Evolutionary conservation across 768 basidiomycete genomes (phyloP).

Genomic region (Phaeolepiota aurea): DNA sequence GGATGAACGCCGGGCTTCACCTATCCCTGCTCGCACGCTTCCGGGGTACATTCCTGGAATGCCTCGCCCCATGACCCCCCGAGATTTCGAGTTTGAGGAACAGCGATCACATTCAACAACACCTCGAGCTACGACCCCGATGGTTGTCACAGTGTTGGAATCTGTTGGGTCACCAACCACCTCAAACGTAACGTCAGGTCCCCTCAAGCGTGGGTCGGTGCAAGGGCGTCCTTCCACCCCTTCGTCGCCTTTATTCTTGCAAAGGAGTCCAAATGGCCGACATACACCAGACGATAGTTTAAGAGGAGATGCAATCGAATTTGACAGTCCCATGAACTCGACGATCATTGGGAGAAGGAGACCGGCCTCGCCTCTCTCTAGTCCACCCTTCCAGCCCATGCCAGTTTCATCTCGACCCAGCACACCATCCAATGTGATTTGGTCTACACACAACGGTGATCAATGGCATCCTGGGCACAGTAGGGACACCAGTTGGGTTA

Average conservation of each 20-base stretch:
- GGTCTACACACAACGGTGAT: constrained; percentile 33
- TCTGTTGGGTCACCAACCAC: constrained; percentile 13
- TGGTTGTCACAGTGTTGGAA: constrained; percentile 8
- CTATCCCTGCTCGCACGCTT: constrained; percentile 51
- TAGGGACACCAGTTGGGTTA: constrained; percentile 53
- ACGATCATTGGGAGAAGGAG: constrained; percentile 49
- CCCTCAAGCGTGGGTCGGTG: constrained; percentile 53
- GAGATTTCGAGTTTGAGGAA: constrained; percentile 67
- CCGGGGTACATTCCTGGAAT: constrained; percentile 88
- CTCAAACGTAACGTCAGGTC: constrained; percentile 16
- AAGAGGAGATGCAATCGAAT: constrained; percentile 28
- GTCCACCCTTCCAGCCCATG: constrained; percentile 52
- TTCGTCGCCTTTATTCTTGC: constrained; percentile 40
- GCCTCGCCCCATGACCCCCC: constrained; percentile 89
- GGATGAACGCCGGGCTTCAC: constrained; percentile 48
- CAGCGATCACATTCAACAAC: constrained; percentile 66
- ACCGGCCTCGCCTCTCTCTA: constrained; percentile 67
- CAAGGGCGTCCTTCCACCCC: constrained; percentile 44
- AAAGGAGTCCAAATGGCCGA: constrained; percentile 56
- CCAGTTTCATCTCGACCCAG: constrained; percentile 54
- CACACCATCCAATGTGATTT: constrained; percentile 71
- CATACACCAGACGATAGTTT: constrained; percentile 49
- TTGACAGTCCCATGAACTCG: constrained; percentile 40
- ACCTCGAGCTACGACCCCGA: constrained; percentile 70
- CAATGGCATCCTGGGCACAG: constrained; percentile 29